These are phyloP conservation scores for Corylus heterophylla DNA, from an alignment of 306 rosid genomes.

Conservation along the genomic window DNA sequence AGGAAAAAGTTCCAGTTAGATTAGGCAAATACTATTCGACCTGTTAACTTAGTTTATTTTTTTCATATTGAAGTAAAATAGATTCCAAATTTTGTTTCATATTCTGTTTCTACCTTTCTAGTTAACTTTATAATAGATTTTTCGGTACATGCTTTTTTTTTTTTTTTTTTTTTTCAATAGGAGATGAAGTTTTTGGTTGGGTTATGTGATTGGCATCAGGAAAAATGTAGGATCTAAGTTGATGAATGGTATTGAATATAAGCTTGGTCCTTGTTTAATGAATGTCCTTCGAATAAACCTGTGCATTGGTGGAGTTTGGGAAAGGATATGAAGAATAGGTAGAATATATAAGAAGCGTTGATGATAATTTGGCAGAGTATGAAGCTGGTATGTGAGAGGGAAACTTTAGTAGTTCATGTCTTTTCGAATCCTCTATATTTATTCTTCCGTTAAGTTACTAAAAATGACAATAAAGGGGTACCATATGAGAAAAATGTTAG, in stretches of 20 bases:
- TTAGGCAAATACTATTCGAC: neutral
- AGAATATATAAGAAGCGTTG: neutral
- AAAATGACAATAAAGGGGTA: neutral
- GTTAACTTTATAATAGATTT: neutral
- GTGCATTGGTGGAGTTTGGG: neutral
- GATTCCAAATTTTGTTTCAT: neutral
- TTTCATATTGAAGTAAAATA: neutral
- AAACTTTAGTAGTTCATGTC: neutral
- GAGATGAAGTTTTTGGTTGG: neutral
- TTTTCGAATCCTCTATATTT: neutral
- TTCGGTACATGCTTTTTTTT: too few relatives aligned
- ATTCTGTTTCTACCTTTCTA: neutral
- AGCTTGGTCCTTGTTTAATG: neutral
- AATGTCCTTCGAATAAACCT: neutral
- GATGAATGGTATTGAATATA: neutral
- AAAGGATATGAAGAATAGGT: neutral
- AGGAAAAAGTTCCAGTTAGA: neutral
- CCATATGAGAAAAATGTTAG: neutral
- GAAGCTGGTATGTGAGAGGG: too few relatives aligned
- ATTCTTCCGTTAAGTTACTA: neutral
- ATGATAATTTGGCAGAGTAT: neutral
- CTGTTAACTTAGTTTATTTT: neutral
- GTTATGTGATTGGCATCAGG: neutral
- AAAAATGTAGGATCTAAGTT: neutral
- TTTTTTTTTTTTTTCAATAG: neutral